Evolutionary conservation across 345 rosid genomes (phyloP).

Genomic region (Populus alba): DNA sequence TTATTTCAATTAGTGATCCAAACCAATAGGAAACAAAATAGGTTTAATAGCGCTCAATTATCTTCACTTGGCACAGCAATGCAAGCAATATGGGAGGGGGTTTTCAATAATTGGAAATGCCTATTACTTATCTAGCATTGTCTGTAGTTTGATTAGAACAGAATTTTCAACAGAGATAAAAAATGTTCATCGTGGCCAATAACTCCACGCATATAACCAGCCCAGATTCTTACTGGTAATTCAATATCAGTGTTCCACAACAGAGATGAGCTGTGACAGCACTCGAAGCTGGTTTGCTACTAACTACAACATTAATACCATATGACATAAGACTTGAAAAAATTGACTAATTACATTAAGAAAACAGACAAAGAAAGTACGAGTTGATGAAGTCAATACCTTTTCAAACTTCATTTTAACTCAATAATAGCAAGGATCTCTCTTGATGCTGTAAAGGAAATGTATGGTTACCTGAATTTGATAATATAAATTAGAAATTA

Average conservation of each 20-base stretch:
- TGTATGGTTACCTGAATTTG: neutral
- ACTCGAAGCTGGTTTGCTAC: neutral
- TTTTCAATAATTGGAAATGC: neutral
- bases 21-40: neutral
- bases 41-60: neutral
- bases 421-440: neutral
- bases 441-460: neutral
- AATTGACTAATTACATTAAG: neutral
- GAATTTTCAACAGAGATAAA: neutral
- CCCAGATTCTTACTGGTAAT: neutral
- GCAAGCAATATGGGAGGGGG: neutral
- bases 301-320: neutral
- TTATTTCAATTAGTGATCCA: neutral
- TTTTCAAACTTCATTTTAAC: constrained; percentile 3
- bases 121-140: neutral
- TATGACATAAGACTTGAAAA: neutral
- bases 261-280: neutral
- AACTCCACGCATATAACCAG: neutral
- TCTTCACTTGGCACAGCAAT: neutral
- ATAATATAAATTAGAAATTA: neutral
- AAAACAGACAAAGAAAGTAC: neutral
- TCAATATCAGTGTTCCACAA: neutral
- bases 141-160: neutral
- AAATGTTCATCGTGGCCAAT: neutral
- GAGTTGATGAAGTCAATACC: neutral